Evolutionary conservation across 2,329 filamentous ascomycete genomes (phyloP).

Genomic region (Biscogniauxia sp.): DNA sequence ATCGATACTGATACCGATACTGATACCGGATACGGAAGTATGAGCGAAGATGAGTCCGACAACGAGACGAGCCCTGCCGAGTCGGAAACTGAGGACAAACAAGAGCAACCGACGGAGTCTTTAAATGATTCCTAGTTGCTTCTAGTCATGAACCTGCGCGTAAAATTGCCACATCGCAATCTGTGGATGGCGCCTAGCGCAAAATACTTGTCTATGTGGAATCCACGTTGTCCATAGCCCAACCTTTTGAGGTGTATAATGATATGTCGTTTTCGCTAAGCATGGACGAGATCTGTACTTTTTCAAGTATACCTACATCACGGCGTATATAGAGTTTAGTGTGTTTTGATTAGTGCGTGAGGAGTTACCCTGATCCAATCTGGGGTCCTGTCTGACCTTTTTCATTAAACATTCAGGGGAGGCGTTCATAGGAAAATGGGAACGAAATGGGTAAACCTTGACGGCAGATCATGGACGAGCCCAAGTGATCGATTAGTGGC

Average conservation of each 20-base stretch:
- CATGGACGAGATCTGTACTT: neutral
- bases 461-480: neutral
- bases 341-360: neutral
- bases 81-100: neutral
- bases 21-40: conserved; percentile 54
- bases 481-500: neutral
- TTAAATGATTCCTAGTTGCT: neutral
- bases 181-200: neutral
- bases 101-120: neutral
- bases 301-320: neutral
- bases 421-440: neutral
- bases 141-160: neutral
- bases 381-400: neutral
- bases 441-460: neutral
- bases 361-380: neutral
- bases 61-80: conserved; percentile 1
- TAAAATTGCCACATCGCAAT: neutral
- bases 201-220: neutral
- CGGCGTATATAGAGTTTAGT: conserved; percentile 1
- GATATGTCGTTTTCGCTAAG: neutral
- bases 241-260: neutral
- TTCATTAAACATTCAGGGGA: neutral
- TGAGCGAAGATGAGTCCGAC: conserved; percentile 18
- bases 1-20: conserved; percentile 50
- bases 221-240: neutral